Base-by-base conservation (phyloP, 192 early-diverging fungal genomes). In the Coemansia sp. region DNA sequence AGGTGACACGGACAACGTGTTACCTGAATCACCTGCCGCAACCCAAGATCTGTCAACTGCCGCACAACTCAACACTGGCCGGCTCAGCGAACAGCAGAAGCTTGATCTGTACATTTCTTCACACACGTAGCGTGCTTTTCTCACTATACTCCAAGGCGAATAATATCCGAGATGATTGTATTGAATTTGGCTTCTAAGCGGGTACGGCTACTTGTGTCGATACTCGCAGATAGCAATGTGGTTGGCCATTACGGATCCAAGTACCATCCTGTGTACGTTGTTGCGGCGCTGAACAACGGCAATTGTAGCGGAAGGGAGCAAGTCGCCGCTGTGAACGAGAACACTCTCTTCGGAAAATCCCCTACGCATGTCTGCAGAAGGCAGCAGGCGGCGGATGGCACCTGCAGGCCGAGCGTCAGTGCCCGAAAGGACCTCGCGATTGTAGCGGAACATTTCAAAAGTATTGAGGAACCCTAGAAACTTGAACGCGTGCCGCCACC, bases 181-280 rank as follows among this genome's bases (percentile, higher is more conserved):
- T 24, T 56, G 27, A 33, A 29, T 42, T 11, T 42, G 3, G 41
- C 41, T 42, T 21, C 21, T 16, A 66, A 19, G 4, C 31, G 19
- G 11, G 13, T 24, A 13, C 16, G 3, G 13, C 14, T 33, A 19
- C 24, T 64, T 31, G 31, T 50, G 36, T 9, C n/a, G 54, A 17
- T 57, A 57, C 6, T 68, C 35, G 59, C 79, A 82, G 42, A 77
- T 77, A 13, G 79, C 79, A 17, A 82, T 77, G 54, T 74, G 71
- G 46, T 82, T 66, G 31, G 75, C 74, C 79, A 82, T 82, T 6
- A 77, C 79, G 2, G 79, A 73, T 11, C 79, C 79, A 19, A 82
- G 66, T 24, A 82, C 29, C 27, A 82, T 71, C 29, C 79, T 71
- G 21, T 70, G 62, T 9, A 67, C 57, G 13, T 44, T 35, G 29